Evolutionary conservation across 1,139 yeast species (phyloP), one percentile per base, ranked within the genome.

Genomic region (Kluyveromyces sp.): DNA sequence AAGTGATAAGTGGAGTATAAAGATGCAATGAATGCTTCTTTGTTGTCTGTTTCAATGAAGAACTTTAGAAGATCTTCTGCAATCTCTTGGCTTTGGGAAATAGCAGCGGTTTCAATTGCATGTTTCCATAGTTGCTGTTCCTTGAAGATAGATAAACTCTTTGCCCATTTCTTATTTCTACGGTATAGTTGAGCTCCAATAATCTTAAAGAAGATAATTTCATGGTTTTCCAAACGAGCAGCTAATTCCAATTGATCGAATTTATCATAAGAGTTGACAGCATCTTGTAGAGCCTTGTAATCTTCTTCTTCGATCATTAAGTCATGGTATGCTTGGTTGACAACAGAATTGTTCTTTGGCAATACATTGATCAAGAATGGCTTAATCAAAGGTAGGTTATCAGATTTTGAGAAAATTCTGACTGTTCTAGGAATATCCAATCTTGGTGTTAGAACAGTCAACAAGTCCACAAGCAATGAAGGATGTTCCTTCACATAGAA

Each of bases 41-140:
- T 89, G 72, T 92, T 92, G 60, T 96, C 98, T 42, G 95, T 89
- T 62, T 90, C 97, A 51, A 94, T 97, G 67, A 92, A 92, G 72
- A 92, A 94, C 51, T 84, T 79, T 64, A 92, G 73, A 55, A 88
- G 73, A 51, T 90, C 98, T 65, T 88, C 95, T 30, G 95, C 90
- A 63, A 92, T 83, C 64, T 86, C 89, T 27, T 78, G 64, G 55
- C 83, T 83, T 55, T 78, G 79, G 25, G 97, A 88, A 48, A 80
- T 68, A n/a, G 96, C 80, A 37, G 95, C 96, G 7, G 97, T 90
- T 63, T 81, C 87, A 63, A 94, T 85, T 55, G 96, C 89, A 65
- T 90, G 97, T 53, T 84, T 76, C 97, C 97, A 92, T 59, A 92
- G 74, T 69, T 87, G 89, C 72, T 92, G 97, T 53, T 84, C 79